Conservation (phyloP, 1,139 yeast genomes). For the Hyphopichia pseudoburtonii region DNA sequence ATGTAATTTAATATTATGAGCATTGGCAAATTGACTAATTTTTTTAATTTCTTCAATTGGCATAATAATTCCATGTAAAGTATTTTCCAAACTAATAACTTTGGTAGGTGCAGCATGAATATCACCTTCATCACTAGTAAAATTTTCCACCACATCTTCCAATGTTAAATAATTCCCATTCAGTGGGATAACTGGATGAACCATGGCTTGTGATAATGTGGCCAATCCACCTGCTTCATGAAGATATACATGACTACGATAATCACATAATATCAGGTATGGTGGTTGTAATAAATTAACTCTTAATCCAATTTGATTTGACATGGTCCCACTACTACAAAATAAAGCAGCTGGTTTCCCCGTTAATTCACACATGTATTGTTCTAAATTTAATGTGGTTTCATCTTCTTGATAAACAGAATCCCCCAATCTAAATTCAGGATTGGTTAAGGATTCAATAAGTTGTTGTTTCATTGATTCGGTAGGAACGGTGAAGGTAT, state of each 20-base stretch:
- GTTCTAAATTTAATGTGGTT: slow-evolving; percentile 65
- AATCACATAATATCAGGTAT: slow-evolving; percentile 77
- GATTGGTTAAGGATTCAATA: slow-evolving; percentile 38
- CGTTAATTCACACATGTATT: slow-evolving; percentile 62
- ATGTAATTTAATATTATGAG: slow-evolving; percentile 66
- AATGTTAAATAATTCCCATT: slow-evolving; percentile 77
- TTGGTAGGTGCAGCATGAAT: slow-evolving; percentile 89
- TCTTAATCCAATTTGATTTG: slow-evolving; percentile 85
- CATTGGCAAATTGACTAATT: slow-evolving; percentile 71
- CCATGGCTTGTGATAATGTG: slow-evolving; percentile 89
- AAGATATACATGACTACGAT: slow-evolving; percentile 78
- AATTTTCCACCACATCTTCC: slow-evolving; percentile 68
- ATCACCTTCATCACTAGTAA: slow-evolving; percentile 76
- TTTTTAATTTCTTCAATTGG: slow-evolving; percentile 79
- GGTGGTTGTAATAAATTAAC: slow-evolving; percentile 84
- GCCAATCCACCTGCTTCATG: slow-evolving; percentile 94
- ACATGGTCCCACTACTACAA: slow-evolving; percentile 88
- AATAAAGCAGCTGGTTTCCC: slow-evolving; percentile 84
- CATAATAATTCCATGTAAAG: slow-evolving; percentile 77
- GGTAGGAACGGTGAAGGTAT: slow-evolving; percentile 93
- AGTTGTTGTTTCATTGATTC: slow-evolving; percentile 69
- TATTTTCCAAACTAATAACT: slow-evolving; percentile 82
- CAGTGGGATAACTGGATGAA: slow-evolving; percentile 73
- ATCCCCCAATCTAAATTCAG: slow-evolving; percentile 60
- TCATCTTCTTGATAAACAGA: slow-evolving; percentile 85